A percentile compares a stretch with the other conserved stretches of the same genome.
Evolutionary conservation across 164 flowering plant genomes (phyloP).

Genomic region (Dillenia turbinata): DNA sequence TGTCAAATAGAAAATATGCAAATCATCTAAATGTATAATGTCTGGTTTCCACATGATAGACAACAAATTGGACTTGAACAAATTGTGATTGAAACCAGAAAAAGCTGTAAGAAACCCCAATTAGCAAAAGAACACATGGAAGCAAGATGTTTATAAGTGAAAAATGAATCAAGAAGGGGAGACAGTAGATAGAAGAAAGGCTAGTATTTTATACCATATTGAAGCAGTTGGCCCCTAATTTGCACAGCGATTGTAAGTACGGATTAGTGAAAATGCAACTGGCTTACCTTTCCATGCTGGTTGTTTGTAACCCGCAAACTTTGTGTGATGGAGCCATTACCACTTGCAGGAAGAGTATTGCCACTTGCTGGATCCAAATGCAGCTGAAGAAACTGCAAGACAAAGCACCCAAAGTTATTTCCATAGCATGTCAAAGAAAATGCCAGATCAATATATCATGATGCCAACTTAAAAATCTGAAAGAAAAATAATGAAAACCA

Average conservation of each 20-base stretch:
- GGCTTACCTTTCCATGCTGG: slow-evolving; percentile 88
- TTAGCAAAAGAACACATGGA: too few relatives aligned
- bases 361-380: slow-evolving; percentile 89
- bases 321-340: slow-evolving; percentile 69
- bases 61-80: background rate
- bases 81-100: background rate
- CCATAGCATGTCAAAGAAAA: background rate
- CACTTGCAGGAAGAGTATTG: slow-evolving; percentile 70
- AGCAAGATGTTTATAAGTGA: background rate
- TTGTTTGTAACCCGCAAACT: slow-evolving; percentile 69
- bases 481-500: background rate
- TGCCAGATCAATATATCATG: background rate
- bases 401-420: slow-evolving; percentile 9
- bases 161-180: background rate
- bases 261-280: background rate
- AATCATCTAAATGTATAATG: too few relatives aligned
- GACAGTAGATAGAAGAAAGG: too few relatives aligned
- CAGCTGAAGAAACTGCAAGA: slow-evolving; percentile 83
- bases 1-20: too few relatives aligned
- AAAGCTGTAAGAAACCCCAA: background rate
- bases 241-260: too few relatives aligned
- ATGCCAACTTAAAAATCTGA: background rate
- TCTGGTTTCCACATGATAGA: background rate
- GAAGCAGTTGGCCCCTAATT: too few relatives aligned
- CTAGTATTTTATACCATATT: too few relatives aligned